These are phyloP conservation scores for Microbotryum intermedium DNA, from an alignment of 1,284 basidiomycete species.

Conservation along the genomic window DNA sequence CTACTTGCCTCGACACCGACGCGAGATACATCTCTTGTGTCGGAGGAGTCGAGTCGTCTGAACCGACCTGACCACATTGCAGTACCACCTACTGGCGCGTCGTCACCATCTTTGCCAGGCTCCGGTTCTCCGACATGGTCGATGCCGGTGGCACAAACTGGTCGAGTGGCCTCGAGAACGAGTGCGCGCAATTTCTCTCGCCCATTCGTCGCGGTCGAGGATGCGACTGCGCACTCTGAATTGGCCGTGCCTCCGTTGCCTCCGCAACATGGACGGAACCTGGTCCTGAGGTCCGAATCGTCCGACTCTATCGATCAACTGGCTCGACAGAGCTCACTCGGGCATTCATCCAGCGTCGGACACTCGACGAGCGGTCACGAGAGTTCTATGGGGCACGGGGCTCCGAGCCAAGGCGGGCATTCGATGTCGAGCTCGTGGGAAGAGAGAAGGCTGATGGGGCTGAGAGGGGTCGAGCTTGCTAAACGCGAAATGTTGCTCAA, in stretches of 20 bases:
- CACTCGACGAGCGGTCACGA: neutral
- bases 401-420: constrained; percentile 13
- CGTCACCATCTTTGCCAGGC: neutral
- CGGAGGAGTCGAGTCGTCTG: no score
- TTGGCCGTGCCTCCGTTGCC: neutral
- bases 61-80: neutral
- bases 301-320: constrained; percentile 4
- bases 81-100: neutral
- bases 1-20: neutral
- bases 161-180: constrained; percentile 4
- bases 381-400: neutral
- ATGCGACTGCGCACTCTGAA: neutral
- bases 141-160: neutral
- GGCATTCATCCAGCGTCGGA: constrained; percentile 6
- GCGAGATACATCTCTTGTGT: neutral
- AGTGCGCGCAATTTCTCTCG: constrained; percentile 20
- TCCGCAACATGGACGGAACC: neutral
- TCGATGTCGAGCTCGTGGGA: constrained; percentile 19
- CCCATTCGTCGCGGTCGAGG: constrained; percentile 2
- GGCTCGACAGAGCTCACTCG: neutral
- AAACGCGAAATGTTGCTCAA: constrained; percentile 7
- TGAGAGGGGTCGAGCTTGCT: constrained; percentile 5
- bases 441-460: constrained; percentile 1
- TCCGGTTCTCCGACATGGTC: neutral
- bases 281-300: neutral